Evolutionary conservation across 345 rosid genomes (phyloP), one percentile per base, ranked within the genome.

Genomic region (Cardamine resedifolia): DNA sequence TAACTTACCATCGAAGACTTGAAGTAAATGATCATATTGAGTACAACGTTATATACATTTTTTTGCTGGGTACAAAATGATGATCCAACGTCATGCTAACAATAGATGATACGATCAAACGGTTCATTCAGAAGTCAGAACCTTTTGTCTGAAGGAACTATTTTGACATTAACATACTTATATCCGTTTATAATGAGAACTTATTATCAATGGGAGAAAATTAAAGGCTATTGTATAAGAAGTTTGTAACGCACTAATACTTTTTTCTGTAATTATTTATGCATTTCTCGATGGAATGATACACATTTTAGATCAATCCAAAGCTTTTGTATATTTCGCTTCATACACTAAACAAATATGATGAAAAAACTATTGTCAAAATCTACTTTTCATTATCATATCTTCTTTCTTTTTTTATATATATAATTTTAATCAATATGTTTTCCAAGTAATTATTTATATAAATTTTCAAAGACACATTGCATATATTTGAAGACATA

Each of bases 51-150:
- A 15, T 64, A 45, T 18, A 20, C 15, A 64, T 31, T 31, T 47
- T 5, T 26, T n/a, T n/a, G 45, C 12, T 51, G 38, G 47, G 58
- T 44, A 43, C 64, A 55, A 4, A 73, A 73, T 45, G 49, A 73
- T 73, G 64, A 64, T 65, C 41, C 48, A 21, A 55, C 64, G 33
- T 43, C 56, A 64, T 53, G 63, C 55, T 53, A 72, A 41, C 65
- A 58, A 48, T 55, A 14, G 41, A 73, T 45, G 8, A 73, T 31
- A 55, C 18, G 52, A 48, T 58, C 72, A 36, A 49, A 58, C 45
- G 61, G 18, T 66, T 43, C 19, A 43, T 15, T 64, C 27, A 31
- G 21, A 43, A 49, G 20, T 72, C 24, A 48, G 16, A 73, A 27
- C 14, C 26, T 58, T 66, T 73, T 57, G 50, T 47, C 72, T 55